These are phyloP conservation scores for Russula sp. DNA, from an alignment of 768 basidiomycete genomes.

Conservation along the genomic window DNA sequence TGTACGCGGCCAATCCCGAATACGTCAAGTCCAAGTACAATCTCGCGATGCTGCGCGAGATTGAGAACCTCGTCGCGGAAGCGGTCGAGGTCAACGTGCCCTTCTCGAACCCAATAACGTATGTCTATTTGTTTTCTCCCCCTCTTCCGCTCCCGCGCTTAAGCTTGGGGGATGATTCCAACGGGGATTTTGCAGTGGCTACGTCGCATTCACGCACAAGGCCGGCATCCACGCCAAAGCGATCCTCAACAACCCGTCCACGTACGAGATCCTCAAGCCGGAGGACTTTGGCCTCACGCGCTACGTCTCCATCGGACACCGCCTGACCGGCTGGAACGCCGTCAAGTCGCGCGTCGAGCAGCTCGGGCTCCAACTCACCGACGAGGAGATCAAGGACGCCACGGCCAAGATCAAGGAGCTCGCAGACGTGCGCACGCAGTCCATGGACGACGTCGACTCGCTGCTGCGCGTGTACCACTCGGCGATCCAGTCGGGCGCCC, in stretches of 20 bases:
- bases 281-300: conserved; percentile 97
- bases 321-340: conserved; percentile 98
- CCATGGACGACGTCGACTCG: conserved; percentile 98
- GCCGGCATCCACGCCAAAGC: conserved; percentile 99
- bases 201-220: conserved; percentile 99
- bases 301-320: conserved; percentile 97
- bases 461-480: conserved; percentile 94
- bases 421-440: conserved; percentile 95
- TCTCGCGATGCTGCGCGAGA: conserved; percentile 92
- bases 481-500: conserved; percentile 85
- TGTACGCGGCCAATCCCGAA: conserved; percentile 95
- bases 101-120: conserved; percentile 95
- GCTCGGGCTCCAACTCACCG: conserved; percentile 80
- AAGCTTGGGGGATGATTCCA: background rate
- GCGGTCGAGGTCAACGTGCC: conserved; percentile 97
- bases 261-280: conserved; percentile 98
- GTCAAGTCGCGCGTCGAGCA: conserved; percentile 99
- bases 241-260: conserved; percentile 97
- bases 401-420: conserved; percentile 99
- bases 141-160: background rate
- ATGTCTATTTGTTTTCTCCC: conserved; percentile 27
- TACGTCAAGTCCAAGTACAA: conserved; percentile 99
- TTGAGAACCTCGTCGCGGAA: conserved; percentile 98
- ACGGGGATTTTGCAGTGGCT: conserved; percentile 53
- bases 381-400: conserved; percentile 97